A percentile compares a stretch with the other conserved stretches of the same genome.
These are phyloP conservation scores for Plenodomus lindquistii DNA, from an alignment of 2,329 filamentous ascomycete genomes.

Conservation along the genomic window DNA sequence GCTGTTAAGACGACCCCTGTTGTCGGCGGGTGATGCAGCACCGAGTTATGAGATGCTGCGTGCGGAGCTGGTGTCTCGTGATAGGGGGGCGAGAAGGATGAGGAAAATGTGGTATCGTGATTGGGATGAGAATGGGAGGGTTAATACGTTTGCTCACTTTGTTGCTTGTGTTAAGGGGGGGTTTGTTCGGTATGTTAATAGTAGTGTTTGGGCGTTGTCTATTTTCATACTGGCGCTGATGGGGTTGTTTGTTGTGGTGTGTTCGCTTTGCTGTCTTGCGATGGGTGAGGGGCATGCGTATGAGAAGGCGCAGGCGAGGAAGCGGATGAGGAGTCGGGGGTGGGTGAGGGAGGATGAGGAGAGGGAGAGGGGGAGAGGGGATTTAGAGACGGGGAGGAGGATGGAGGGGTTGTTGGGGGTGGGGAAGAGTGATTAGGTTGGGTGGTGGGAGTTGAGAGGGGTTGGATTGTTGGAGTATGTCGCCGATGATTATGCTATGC, in stretches of 20 bases:
- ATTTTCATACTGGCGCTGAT: slow-evolving; percentile 27
- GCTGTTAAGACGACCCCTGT: slow-evolving; percentile 28
- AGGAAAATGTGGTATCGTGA: slow-evolving; percentile 32
- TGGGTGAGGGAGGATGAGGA: slow-evolving; percentile 23
- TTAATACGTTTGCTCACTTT: slow-evolving; percentile 29
- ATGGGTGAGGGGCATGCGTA: slow-evolving; percentile 32
- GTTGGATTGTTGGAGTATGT: not conserved
- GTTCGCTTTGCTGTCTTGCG: slow-evolving; percentile 33
- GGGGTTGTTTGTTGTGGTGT: slow-evolving; percentile 28
- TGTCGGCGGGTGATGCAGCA: slow-evolving; percentile 22
- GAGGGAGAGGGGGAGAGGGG: slow-evolving; percentile 27
- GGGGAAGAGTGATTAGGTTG: slow-evolving; percentile 38
- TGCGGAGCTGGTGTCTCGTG: slow-evolving; percentile 16
- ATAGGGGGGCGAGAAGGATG: not conserved
- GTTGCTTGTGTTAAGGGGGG: slow-evolving; percentile 8
- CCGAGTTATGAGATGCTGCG: slow-evolving; percentile 31
- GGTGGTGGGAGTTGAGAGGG: not conserved
- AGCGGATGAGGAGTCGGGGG: slow-evolving; percentile 18
- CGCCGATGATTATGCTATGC: not conserved
- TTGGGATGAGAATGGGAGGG: slow-evolving; percentile 35
- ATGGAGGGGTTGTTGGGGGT: slow-evolving; percentile 34
- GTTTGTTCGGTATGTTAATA: slow-evolving; percentile 23
- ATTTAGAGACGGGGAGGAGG: slow-evolving; percentile 29
- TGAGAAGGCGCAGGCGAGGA: slow-evolving; percentile 30
- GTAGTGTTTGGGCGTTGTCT: slow-evolving; percentile 30